These are phyloP conservation scores for Erysiphe neolycopersici DNA, from an alignment of 2,329 filamentous ascomycete species.

Conservation along the genomic window DNA sequence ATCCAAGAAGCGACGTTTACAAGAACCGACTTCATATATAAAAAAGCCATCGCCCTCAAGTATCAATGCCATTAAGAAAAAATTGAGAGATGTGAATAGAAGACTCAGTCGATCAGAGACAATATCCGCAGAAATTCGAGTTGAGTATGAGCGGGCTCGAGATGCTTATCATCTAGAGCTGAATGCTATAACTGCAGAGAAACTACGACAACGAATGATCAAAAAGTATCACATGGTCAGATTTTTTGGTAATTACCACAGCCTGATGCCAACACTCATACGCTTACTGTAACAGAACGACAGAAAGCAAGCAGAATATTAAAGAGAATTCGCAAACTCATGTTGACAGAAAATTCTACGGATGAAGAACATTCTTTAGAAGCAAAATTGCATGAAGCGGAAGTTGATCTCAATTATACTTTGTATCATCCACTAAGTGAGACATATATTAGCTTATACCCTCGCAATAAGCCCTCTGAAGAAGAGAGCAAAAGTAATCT, in stretches of 20 bases:
- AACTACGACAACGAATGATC: constrained; percentile 42
- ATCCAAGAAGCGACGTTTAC: constrained; percentile 12
- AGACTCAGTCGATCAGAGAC: constrained; percentile 32
- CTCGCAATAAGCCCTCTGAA: constrained; percentile 12
- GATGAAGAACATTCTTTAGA: constrained; percentile 25
- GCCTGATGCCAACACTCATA: too few relatives aligned
- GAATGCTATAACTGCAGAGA: constrained; percentile 28
- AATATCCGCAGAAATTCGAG: constrained; percentile 38
- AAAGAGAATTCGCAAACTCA: constrained; percentile 34
- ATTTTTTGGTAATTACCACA: constrained; percentile 38
- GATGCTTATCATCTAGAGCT: constrained; percentile 38
- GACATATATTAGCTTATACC: constrained; percentile 39
- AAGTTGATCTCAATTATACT: constrained; percentile 54
- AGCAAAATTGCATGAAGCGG: constrained; percentile 33
- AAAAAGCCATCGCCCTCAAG: constrained; percentile 13
- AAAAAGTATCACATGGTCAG: constrained; percentile 59
- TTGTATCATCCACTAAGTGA: constrained; percentile 45
- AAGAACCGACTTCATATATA: constrained; percentile 6
- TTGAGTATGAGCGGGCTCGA: constrained; percentile 47
- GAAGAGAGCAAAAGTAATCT: constrained; percentile 12
- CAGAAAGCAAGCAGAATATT: constrained; percentile 43
- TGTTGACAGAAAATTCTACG: constrained; percentile 23
- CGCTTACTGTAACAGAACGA: constrained; percentile 23
- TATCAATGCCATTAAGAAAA: constrained; percentile 40
- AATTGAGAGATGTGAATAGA: constrained; percentile 41